phyloP scores from a whole-genome alignment of 495 filamentous ascomycete species.

The Cercophora newfieldiana region DNA sequence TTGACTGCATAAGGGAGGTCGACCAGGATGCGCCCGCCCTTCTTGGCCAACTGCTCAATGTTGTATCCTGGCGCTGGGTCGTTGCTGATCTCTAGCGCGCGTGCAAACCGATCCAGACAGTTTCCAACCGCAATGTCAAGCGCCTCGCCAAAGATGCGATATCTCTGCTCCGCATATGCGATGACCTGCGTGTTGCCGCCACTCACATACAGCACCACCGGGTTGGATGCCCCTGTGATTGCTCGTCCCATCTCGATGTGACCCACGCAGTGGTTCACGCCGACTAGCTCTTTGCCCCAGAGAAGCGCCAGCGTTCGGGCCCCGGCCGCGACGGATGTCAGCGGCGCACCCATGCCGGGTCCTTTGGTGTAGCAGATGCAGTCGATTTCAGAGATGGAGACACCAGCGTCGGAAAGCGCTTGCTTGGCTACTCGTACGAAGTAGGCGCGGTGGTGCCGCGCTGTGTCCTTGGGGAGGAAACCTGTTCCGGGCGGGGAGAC shows the following conservation, averaged over 20 bases:
- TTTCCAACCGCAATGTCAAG: conserved; percentile 98
- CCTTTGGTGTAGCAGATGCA: conserved; percentile 96
- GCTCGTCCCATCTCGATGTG: conserved; percentile 98
- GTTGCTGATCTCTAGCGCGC: conserved; percentile 85
- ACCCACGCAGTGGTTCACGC: conserved; percentile 96
- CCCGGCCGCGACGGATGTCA: conserved; percentile 84
- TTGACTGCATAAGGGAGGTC: conserved; percentile 96
- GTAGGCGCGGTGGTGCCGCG: conserved; percentile 84
- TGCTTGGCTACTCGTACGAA: conserved; percentile 76
- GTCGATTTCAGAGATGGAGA: conserved; percentile 66
- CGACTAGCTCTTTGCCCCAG: conserved; percentile 84
- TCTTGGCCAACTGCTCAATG: conserved; percentile 93
- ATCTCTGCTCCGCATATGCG: conserved; percentile 88
- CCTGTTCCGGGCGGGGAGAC: conserved; percentile 88
- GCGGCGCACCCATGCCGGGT: conserved; percentile 92
- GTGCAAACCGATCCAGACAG: conserved; percentile 93
- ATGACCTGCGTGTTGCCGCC: conserved; percentile 99
- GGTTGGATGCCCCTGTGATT: conserved; percentile 89
- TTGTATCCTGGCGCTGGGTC: conserved; percentile 97
- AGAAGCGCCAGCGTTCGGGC: conserved; percentile 80
- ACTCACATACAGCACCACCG: conserved; percentile 92
- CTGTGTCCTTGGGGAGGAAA: conserved; percentile 95
- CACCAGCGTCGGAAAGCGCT: conserved; percentile 67
- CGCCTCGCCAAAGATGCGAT: conserved; percentile 96
- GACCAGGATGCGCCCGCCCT: conserved; percentile 61